Conservation (phyloP, 345 rosid genomes). For the Citrus glauca region DNA sequence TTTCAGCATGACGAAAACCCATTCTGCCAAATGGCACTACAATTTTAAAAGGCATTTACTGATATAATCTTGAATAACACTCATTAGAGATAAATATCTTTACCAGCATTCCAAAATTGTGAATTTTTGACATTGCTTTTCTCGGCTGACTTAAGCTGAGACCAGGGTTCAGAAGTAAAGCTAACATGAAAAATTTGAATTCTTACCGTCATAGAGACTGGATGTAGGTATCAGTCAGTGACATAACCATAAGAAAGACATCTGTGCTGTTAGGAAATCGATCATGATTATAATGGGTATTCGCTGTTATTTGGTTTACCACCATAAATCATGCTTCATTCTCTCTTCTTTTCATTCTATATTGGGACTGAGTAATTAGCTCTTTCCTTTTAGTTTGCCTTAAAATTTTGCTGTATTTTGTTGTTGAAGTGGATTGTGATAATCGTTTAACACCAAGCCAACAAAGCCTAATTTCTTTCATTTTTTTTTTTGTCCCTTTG, state of each 20-base stretch:
- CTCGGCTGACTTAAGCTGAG: conserved; percentile 1
- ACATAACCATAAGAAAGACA: background rate
- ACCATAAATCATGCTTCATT: background rate
- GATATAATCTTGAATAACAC: background rate
- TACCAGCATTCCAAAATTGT: background rate
- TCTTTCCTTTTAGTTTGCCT: background rate
- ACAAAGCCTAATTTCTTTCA: background rate
- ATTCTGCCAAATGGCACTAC: background rate
- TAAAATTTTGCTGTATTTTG: background rate
- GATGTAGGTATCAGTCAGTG: background rate
- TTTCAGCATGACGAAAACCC: background rate
- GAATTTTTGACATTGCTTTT: background rate
- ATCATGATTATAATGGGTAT: background rate
- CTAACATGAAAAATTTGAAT: background rate
- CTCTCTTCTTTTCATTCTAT: background rate
- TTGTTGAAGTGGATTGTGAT: conserved; percentile 1
- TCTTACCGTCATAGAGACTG: background rate
- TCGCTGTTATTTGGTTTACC: background rate
- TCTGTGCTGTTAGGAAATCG: background rate
- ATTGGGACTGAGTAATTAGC: background rate
- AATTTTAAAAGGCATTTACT: background rate
- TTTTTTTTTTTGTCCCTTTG: conserved; percentile 2
- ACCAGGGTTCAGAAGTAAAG: background rate
- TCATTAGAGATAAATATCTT: background rate
- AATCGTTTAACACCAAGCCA: background rate